Base-by-base conservation (phyloP, 176 grass and related monocot genomes). In the Elaeis guineensis region DNA sequence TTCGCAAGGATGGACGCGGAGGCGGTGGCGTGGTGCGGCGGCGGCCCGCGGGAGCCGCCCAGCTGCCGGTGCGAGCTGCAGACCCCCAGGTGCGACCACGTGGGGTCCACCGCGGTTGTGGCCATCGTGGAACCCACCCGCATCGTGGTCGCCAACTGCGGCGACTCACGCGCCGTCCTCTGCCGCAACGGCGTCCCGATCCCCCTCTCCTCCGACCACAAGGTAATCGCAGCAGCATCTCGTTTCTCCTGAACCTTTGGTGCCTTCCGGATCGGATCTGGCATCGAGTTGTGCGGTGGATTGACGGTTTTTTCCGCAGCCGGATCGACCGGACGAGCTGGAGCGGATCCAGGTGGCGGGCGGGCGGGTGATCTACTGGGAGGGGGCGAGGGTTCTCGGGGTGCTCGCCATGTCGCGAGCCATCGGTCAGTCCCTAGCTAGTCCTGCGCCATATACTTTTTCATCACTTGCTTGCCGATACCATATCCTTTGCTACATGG, bases 381-480 rank as follows among this genome's bases (percentile, higher is more conserved):
- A 97, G 17, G 87, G 81, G 25, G 87, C 92, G 28, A 81, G 87
- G 62, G 87, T 97, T 1, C 83, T 91, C 57, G 92, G 87, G 17
- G 79, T 97, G 71, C 92, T 97, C 0, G 92, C 87, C 72, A 88
- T 91, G 92, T 97, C 92, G 0, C 83, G 92, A 2, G 92, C 87
- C 55, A 97, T 97, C 0, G 87, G 89, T 55, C 19, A 57, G 57
- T 17, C 15, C 35, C 9, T 44, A 44, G 11, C 35, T 44, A 12
- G 35, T 44, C 35, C 35, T 44, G 8, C 35, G 35, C 9, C 8
- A 39, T 39, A 5, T 44, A 2, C 35, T 14, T 9, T 9, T 44
- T 2, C 2, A 9, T 44, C 9, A 12, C 35, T 44, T 44, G 35
- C 9, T 44, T 44, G 35, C 35, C 14, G 35, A 44, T 44, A 2